phyloP scores from a whole-genome alignment of 805 yeast genomes.

The Allodekkera sacchari region DNA sequence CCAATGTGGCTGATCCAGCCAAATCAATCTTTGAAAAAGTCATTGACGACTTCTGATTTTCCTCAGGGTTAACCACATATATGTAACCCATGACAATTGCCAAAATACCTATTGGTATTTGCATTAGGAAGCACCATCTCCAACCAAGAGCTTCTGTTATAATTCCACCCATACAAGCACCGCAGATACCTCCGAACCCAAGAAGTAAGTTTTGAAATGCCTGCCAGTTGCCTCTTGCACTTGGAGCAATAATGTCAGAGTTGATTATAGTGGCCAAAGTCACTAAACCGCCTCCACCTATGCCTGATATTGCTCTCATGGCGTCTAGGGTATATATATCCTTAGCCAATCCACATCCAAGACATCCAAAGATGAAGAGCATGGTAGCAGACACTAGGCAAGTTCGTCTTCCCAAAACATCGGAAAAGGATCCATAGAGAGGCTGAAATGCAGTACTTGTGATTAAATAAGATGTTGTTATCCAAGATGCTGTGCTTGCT shows the following conservation, averaged over 20 bases:
- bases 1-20: slow-evolving; percentile 8
- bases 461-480: slow-evolving; percentile 32
- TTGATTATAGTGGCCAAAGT: slow-evolving; percentile 66
- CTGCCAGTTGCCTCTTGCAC: slow-evolving; percentile 72
- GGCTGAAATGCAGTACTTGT: slow-evolving; percentile 43
- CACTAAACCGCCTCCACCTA: slow-evolving; percentile 82
- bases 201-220: slow-evolving; percentile 71
- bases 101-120: slow-evolving; percentile 39
- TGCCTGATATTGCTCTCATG: slow-evolving; percentile 68
- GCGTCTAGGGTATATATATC: slow-evolving; percentile 35
- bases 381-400: slow-evolving; percentile 25
- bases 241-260: slow-evolving; percentile 65
- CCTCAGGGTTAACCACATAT: slow-evolving; percentile 3
- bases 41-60: slow-evolving; percentile 15
- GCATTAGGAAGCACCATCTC: slow-evolving; percentile 50
- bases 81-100: slow-evolving; percentile 30
- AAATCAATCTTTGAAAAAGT: slow-evolving; percentile 7
- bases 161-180: slow-evolving; percentile 57
- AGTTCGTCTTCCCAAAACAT: slow-evolving; percentile 41
- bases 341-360: slow-evolving; percentile 32
- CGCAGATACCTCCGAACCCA: slow-evolving; percentile 67
- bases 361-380: slow-evolving; percentile 30
- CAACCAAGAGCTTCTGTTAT: slow-evolving; percentile 48
- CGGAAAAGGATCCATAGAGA: slow-evolving; percentile 42
- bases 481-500: slow-evolving; percentile 31